These are phyloP conservation scores for Ophiostoma fasciatum DNA, from an alignment of 2,329 filamentous ascomycete species.

Conservation along the genomic window DNA sequence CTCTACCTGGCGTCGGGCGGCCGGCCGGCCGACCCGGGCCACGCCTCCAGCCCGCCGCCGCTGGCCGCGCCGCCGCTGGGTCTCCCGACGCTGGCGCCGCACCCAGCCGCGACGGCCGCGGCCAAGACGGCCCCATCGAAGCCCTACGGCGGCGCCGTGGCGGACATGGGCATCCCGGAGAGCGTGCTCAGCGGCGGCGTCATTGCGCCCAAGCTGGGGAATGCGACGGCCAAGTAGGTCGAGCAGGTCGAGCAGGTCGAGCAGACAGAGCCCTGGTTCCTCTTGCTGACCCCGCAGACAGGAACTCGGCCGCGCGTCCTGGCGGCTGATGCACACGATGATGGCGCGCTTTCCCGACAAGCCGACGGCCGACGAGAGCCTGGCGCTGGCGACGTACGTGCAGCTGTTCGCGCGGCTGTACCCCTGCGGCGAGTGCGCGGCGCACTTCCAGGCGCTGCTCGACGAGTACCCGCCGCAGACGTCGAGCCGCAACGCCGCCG, in stretches of 20 bases:
- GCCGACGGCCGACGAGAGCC: conserved; percentile 45
- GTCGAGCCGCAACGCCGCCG: conserved; percentile 45
- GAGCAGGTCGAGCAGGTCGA: too few relatives aligned
- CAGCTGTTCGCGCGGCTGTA: conserved; percentile 54
- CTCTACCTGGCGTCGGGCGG: conserved; percentile 7
- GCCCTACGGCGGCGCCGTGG: conserved; percentile 2
- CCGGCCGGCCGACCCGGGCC: too few relatives aligned
- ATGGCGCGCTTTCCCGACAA: conserved; percentile 54
- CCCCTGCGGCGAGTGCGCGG: conserved; percentile 54
- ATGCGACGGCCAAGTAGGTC: conserved; percentile 60
- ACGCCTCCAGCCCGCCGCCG: too few relatives aligned
- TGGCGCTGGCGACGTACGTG: conserved; percentile 49
- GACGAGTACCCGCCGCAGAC: conserved; percentile 50
- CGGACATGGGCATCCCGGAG: conserved; percentile 26
- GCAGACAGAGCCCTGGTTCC: too few relatives aligned
- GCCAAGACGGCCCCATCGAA: background rate
- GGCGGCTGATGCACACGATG: conserved; percentile 59
- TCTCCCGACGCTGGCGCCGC: too few relatives aligned
- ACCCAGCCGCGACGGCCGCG: background rate
- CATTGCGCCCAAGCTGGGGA: conserved; percentile 69
- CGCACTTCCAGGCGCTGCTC: conserved; percentile 49
- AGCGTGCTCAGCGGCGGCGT: conserved; percentile 48
- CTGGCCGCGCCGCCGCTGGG: too few relatives aligned
- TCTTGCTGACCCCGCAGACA: background rate
- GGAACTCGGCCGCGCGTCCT: conserved; percentile 52